A percentile compares a stretch with the other conserved stretches of the same genome.
These are phyloP conservation scores for Cichorium intybus DNA, from an alignment of 140 eudicot species.

Conservation along the genomic window DNA sequence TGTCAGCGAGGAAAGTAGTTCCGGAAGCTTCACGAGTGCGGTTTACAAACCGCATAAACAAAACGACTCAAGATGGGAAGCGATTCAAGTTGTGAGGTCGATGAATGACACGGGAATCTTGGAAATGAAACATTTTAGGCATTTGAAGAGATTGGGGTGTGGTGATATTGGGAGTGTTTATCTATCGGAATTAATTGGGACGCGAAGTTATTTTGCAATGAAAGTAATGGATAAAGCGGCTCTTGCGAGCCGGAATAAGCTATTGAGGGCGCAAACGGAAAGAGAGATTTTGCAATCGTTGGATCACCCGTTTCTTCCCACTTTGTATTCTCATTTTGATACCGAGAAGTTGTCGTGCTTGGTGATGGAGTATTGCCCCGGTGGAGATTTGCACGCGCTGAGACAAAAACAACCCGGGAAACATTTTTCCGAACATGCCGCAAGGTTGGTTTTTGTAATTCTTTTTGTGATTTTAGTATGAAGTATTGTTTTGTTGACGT, in stretches of 20 bases:
- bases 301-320: constrained; percentile 97
- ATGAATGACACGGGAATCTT: constrained; percentile 45
- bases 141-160: constrained; percentile 69
- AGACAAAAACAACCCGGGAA: constrained; percentile 94
- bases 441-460: constrained; percentile 61
- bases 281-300: constrained; percentile 88
- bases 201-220: constrained; percentile 80
- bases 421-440: constrained; percentile 90
- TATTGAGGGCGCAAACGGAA: constrained; percentile 92
- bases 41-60: constrained; percentile 82
- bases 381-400: constrained; percentile 95
- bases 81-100: constrained; percentile 68
- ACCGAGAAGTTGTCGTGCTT: constrained; percentile 80
- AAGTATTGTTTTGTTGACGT: neutral
- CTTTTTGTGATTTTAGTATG: neutral
- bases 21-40: constrained; percentile 60
- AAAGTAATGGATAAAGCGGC: constrained; percentile 91
- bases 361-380: constrained; percentile 98
- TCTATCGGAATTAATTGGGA: constrained; percentile 79
- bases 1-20: constrained; percentile 86
- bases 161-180: constrained; percentile 96
- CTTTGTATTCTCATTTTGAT: constrained; percentile 84
- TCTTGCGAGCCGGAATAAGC: constrained; percentile 76
- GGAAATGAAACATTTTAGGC: constrained; percentile 76
- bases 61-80: constrained; percentile 92